phyloP scores from a whole-genome alignment of 805 yeast genomes.

The Barnettozyma salicaria region DNA sequence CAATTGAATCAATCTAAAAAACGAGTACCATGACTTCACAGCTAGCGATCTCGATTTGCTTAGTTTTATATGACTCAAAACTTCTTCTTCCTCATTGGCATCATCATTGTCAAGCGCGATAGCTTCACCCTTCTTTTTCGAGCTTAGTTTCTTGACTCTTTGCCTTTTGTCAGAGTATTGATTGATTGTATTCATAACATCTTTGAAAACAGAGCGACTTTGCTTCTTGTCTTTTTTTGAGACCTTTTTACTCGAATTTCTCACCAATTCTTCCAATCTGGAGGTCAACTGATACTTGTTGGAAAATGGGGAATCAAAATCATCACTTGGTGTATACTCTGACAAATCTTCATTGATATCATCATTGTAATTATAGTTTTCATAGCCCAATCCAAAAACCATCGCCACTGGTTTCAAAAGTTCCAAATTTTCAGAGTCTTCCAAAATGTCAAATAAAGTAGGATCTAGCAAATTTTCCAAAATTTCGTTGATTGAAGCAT shows the following conservation, averaged over 20 bases:
- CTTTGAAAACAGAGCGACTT: constrained; percentile 53
- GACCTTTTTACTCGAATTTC: constrained; percentile 48
- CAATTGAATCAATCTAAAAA: constrained; percentile 24
- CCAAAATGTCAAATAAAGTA: constrained; percentile 15
- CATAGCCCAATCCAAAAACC: constrained; percentile 24
- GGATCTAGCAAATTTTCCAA: constrained; percentile 21
- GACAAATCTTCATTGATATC: constrained; percentile 32
- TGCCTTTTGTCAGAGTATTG: constrained; percentile 30
- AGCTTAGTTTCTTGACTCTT: constrained; percentile 28
- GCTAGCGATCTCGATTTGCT: constrained; percentile 26
- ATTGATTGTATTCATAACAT: constrained; percentile 45
- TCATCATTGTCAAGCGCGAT: constrained; percentile 4
- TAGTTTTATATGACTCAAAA: constrained; percentile 22
- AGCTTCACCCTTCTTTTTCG: constrained; percentile 11
- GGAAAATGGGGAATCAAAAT: constrained; percentile 42
- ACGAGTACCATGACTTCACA: constrained; percentile 26
- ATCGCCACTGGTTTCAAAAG: constrained; percentile 23
- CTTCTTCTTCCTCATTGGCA: constrained; percentile 11
- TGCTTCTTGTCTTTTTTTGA: constrained; percentile 60
- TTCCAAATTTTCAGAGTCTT: constrained; percentile 17
- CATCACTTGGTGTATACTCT: constrained; percentile 37
- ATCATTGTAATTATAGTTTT: constrained; percentile 31
- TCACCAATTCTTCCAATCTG: constrained; percentile 38
- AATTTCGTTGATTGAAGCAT: constrained; percentile 15
- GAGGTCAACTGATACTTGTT: constrained; percentile 44